Evolutionary conservation across 2,329 filamentous ascomycete species (phyloP).

Genomic region (Capronia epimyces): DNA sequence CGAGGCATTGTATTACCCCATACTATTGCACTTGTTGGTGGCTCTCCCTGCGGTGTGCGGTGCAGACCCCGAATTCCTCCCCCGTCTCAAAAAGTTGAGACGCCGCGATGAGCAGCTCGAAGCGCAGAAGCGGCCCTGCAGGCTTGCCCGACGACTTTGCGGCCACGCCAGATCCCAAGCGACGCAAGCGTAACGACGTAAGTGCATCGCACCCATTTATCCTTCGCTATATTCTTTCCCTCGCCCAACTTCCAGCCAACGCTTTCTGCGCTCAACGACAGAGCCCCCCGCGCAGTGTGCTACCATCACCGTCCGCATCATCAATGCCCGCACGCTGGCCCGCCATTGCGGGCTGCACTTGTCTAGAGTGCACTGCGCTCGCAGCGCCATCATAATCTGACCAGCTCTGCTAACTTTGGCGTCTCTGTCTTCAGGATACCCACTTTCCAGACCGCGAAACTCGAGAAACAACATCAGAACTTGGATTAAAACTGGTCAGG

Average conservation of each 20-base stretch:
- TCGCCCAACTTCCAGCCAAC: constrained; percentile 13
- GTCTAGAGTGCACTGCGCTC: constrained; percentile 3
- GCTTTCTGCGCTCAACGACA: constrained; percentile 2
- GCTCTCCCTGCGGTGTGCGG: constrained; percentile 5
- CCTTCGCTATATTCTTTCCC: constrained; percentile 8
- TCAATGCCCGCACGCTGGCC: constrained; percentile 6
- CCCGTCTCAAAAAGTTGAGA: constrained; percentile 17
- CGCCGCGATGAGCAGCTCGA: constrained; percentile 38
- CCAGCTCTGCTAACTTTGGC: constrained; percentile 12
- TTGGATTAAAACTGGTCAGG: constrained; percentile 68
- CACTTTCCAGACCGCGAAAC: constrained; percentile 47
- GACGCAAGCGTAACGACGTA: constrained; percentile 30
- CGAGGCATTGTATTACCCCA: neutral
- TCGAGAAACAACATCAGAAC: constrained; percentile 61
- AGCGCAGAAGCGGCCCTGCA: constrained; percentile 51
- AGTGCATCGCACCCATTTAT: constrained; percentile 19
- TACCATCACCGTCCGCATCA: constrained; percentile 1
- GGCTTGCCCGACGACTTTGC: constrained; percentile 43
- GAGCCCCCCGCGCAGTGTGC: constrained; percentile 5
- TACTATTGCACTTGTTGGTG: constrained; percentile 12
- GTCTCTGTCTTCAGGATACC: constrained; percentile 22
- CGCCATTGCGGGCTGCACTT: neutral
- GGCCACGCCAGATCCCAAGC: constrained; percentile 53
- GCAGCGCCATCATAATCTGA: neutral
- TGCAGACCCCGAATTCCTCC: constrained; percentile 16